Evolutionary conservation across 768 basidiomycete species (phyloP).

Genomic region (Suillus decipiens): DNA sequence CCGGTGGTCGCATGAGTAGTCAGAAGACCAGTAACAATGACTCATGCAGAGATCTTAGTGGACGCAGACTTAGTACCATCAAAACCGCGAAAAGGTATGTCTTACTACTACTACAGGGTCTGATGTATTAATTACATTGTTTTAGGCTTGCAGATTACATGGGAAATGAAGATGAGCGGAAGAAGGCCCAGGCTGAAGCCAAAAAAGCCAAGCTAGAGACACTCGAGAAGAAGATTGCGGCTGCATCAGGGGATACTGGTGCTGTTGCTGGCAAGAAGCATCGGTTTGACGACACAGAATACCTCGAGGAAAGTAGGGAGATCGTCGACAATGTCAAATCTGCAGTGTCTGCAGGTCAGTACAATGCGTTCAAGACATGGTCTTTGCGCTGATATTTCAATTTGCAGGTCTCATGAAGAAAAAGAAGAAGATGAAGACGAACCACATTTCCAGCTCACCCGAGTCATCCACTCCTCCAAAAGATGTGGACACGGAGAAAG

Average conservation of each 20-base stretch:
- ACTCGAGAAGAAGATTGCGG: conserved; percentile 72
- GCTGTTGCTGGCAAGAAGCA: conserved; percentile 76
- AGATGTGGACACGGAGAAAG: conserved; percentile 8
- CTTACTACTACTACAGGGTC: background rate
- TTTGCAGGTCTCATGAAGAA: conserved; percentile 71
- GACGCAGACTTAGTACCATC: conserved; percentile 87
- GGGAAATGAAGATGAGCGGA: conserved; percentile 79
- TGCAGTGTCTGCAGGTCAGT: conserved; percentile 82
- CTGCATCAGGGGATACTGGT: conserved; percentile 42
- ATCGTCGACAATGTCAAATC: conserved; percentile 90
- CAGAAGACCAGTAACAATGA: conserved; percentile 96
- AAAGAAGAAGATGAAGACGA: conserved; percentile 66
- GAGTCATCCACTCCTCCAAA: conserved; percentile 26
- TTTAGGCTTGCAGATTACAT: conserved; percentile 81
- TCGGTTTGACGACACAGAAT: conserved; percentile 90
- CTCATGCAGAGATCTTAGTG: conserved; percentile 90
- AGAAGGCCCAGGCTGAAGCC: conserved; percentile 75
- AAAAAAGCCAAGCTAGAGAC: conserved; percentile 82
- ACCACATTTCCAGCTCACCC: conserved; percentile 18
- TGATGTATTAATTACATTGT: background rate
- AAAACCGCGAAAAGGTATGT: conserved; percentile 93
- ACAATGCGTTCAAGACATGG: background rate
- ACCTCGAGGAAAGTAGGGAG: conserved; percentile 87
- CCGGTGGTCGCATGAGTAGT: conserved; percentile 96
- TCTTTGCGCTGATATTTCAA: conserved; percentile 23